A percentile compares a stretch with the other conserved stretches of the same genome.
Conservation (phyloP, 1,284 basidiomycete genomes). For the Ustilago xerochloae region DNA sequence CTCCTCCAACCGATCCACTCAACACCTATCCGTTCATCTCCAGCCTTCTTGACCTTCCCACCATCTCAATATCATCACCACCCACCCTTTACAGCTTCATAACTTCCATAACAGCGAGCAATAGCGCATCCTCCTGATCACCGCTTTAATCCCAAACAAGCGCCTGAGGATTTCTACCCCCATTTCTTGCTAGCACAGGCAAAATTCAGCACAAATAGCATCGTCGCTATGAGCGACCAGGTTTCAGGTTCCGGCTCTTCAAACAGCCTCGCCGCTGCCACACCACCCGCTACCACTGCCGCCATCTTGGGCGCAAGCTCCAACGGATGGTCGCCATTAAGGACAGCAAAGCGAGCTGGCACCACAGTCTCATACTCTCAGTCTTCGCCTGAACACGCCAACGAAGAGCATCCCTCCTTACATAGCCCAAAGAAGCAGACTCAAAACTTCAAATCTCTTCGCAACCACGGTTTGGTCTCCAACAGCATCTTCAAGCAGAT, state of each 20-base stretch:
- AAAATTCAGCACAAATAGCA: neutral
- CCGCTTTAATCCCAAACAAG: too few relatives aligned
- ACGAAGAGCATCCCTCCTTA: conserved; percentile 39
- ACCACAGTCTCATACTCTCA: conserved; percentile 34
- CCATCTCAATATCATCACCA: too few relatives aligned
- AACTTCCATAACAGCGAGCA: too few relatives aligned
- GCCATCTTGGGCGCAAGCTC: conserved; percentile 60
- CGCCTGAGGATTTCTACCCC: too few relatives aligned
- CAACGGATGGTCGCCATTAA: conserved; percentile 58
- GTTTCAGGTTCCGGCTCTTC: conserved; percentile 6
- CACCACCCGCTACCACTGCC: conserved; percentile 49
- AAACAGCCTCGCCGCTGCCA: conserved; percentile 9
- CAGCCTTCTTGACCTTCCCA: neutral
- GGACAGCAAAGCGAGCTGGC: conserved; percentile 31
- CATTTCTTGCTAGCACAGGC: neutral
- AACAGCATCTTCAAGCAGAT: conserved; percentile 60
- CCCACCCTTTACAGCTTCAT: neutral
- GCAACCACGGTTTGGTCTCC: conserved; percentile 57
- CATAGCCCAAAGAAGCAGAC: conserved; percentile 46
- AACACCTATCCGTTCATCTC: neutral
- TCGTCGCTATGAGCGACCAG: conserved; percentile 36
- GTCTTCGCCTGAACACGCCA: conserved; percentile 22
- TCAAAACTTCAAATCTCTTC: conserved; percentile 51
- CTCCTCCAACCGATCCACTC: neutral
- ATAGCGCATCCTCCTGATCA: too few relatives aligned